phyloP scores from a whole-genome alignment of 1,284 basidiomycete genomes.

The Pyrrhoderma lamaoense region DNA sequence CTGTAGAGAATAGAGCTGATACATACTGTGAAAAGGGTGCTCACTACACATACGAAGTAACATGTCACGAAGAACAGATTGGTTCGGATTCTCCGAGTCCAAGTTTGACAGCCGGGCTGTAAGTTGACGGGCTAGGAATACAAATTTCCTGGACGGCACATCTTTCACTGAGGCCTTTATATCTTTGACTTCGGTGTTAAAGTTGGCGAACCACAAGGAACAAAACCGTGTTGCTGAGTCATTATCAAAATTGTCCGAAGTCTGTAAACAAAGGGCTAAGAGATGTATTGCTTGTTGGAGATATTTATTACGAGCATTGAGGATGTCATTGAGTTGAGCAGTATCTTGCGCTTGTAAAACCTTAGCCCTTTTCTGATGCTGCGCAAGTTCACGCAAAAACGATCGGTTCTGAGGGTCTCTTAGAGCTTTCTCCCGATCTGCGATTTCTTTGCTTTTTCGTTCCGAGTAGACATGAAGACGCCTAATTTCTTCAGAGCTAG shows the following conservation, averaged over 20 bases:
- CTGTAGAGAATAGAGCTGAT: slow-evolving; percentile 77
- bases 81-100: slow-evolving; percentile 38
- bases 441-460: slow-evolving; percentile 60
- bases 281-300: slow-evolving; percentile 73
- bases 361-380: slow-evolving; percentile 29
- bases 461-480: slow-evolving; percentile 70
- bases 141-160: slow-evolving; percentile 86
- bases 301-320: slow-evolving; percentile 54
- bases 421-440: slow-evolving; percentile 39
- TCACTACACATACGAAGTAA: slow-evolving; percentile 76
- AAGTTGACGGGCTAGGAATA: slow-evolving; percentile 88
- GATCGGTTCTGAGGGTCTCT: slow-evolving; percentile 24
- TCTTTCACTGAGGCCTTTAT: not conserved
- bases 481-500: slow-evolving; percentile 65
- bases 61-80: slow-evolving; percentile 57
- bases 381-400: not conserved
- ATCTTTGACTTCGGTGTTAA: slow-evolving; percentile 39
- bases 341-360: slow-evolving; percentile 48
- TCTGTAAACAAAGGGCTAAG: slow-evolving; percentile 70
- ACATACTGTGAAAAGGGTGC: slow-evolving; percentile 92
- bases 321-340: slow-evolving; percentile 54
- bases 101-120: slow-evolving; percentile 71
- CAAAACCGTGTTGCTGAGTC: slow-evolving; percentile 75
- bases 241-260: slow-evolving; percentile 70
- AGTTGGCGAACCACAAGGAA: slow-evolving; percentile 89